A percentile compares a stretch with the other conserved stretches of the same genome.
These are phyloP conservation scores for Boletus pseudo-olivaceus DNA, from an alignment of 768 basidiomycete genomes.

Conservation along the genomic window DNA sequence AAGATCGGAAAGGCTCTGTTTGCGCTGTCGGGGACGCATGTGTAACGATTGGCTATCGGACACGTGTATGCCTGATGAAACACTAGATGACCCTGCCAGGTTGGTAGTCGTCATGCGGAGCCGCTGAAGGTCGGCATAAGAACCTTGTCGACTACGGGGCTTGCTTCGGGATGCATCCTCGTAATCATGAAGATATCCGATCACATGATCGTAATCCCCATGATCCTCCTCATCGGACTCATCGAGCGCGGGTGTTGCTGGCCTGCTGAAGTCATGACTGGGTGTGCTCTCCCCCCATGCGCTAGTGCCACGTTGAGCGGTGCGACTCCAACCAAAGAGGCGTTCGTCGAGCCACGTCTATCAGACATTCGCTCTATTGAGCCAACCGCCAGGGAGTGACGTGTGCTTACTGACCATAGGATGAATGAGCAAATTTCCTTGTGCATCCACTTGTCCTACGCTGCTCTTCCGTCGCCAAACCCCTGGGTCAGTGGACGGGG, in stretches of 20 bases:
- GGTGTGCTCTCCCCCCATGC: constrained; percentile 69
- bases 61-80: constrained; percentile 15
- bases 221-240: constrained; percentile 83
- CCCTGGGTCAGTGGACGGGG: constrained; percentile 73
- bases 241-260: constrained; percentile 72
- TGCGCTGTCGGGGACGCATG: constrained; percentile 52
- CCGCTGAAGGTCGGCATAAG: constrained; percentile 80
- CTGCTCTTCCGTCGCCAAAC: constrained; percentile 79
- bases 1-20: constrained; percentile 60
- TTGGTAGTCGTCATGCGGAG: constrained; percentile 41
- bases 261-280: constrained; percentile 57
- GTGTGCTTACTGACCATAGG: constrained; percentile 61
- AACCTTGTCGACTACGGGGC: constrained; percentile 60
- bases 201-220: constrained; percentile 89
- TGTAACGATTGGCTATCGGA: constrained; percentile 42
- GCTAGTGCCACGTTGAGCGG: constrained; percentile 73
- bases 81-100: constrained; percentile 8
- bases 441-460: constrained; percentile 79
- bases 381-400: not conserved
- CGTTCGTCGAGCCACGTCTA: constrained; percentile 90
- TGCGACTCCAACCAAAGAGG: constrained; percentile 87
- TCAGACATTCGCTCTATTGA: constrained; percentile 1
- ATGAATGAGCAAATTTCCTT: constrained; percentile 80
- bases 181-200: constrained; percentile 56
- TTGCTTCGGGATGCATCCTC: constrained; percentile 45